Evolutionary conservation across 192 early-diverging fungal genomes (phyloP).

Genomic region (Coemansia sp.): DNA sequence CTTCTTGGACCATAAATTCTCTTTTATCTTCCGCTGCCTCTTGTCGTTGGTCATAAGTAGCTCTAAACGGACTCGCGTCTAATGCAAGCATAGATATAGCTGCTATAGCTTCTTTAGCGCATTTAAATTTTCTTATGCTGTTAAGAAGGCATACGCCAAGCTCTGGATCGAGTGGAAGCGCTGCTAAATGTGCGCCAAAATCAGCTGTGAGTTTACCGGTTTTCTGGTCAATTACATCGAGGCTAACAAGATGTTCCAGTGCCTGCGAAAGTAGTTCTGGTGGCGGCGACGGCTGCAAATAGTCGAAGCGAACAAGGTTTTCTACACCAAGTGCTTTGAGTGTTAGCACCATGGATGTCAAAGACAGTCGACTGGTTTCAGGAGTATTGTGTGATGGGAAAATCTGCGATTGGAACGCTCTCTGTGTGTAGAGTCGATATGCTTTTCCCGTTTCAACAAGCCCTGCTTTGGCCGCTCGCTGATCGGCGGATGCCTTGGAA

Average conservation of each 20-base stretch:
- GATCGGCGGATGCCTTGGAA: constrained; percentile 87
- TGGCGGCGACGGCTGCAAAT: constrained; percentile 94
- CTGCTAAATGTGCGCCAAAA: constrained; percentile 88
- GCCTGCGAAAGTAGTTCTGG: constrained; percentile 85
- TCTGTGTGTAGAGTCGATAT: constrained; percentile 88
- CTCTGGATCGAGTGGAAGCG: constrained; percentile 91
- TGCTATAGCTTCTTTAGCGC: constrained; percentile 86
- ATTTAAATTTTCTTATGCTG: constrained; percentile 67
- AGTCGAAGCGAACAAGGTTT: constrained; percentile 94
- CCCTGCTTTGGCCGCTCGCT: constrained; percentile 91
- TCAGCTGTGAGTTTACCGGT: constrained; percentile 79
- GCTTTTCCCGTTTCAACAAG: constrained; percentile 91
- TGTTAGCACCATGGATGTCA: constrained; percentile 81
- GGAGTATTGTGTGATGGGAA: constrained; percentile 90
- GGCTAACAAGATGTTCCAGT: constrained; percentile 79
- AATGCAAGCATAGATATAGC: constrained; percentile 88
- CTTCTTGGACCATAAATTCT: constrained; percentile 88
- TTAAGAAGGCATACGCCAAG: constrained; percentile 82
- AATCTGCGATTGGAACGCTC: constrained; percentile 85
- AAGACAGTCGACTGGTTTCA: constrained; percentile 84
- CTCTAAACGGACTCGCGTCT: constrained; percentile 75
- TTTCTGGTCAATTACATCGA: constrained; percentile 82
- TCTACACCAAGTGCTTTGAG: constrained; percentile 92
- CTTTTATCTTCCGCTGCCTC: constrained; percentile 83
- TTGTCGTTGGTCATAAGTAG: constrained; percentile 76